Evolutionary conservation across 805 yeast species (phyloP).

Genomic region (Candida insectorum): DNA sequence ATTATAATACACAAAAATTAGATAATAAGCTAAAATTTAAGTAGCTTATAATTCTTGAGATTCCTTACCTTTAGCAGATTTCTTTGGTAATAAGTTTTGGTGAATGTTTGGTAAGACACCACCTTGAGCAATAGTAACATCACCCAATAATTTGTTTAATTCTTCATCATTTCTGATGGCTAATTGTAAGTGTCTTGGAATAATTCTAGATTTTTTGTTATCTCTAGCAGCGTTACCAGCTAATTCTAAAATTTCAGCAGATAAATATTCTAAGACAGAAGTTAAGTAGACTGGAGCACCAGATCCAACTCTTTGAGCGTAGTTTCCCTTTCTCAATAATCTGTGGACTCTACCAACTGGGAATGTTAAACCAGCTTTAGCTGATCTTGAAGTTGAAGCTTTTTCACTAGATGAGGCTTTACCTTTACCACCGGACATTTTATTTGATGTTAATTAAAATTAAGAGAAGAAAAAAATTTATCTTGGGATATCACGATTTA

Average conservation of each 20-base stretch:
- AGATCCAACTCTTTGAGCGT: conserved; percentile 51
- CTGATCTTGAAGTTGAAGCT: conserved; percentile 48
- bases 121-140: conserved; percentile 51
- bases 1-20: conserved; percentile 11
- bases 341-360: conserved; percentile 52
- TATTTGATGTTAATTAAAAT: conserved; percentile 8
- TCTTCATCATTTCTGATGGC: conserved; percentile 54
- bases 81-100: conserved; percentile 52
- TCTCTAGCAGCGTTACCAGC: conserved; percentile 54
- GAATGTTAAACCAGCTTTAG: conserved; percentile 49
- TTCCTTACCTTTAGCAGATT: conserved; percentile 49
- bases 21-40: background rate
- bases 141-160: conserved; percentile 48
- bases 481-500: background rate
- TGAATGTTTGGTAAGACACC: conserved; percentile 52
- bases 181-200: conserved; percentile 51
- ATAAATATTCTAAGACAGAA: conserved; percentile 47
- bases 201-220: conserved; percentile 49
- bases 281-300: conserved; percentile 53
- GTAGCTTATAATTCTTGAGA: conserved; percentile 52
- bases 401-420: conserved; percentile 47
- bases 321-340: conserved; percentile 49
- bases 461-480: conserved; percentile 1
- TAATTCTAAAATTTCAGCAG: conserved; percentile 50
- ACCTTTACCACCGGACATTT: conserved; percentile 38